phyloP scores from a whole-genome alignment of 495 filamentous ascomycete species.

The Bacidia gigantensis region DNA sequence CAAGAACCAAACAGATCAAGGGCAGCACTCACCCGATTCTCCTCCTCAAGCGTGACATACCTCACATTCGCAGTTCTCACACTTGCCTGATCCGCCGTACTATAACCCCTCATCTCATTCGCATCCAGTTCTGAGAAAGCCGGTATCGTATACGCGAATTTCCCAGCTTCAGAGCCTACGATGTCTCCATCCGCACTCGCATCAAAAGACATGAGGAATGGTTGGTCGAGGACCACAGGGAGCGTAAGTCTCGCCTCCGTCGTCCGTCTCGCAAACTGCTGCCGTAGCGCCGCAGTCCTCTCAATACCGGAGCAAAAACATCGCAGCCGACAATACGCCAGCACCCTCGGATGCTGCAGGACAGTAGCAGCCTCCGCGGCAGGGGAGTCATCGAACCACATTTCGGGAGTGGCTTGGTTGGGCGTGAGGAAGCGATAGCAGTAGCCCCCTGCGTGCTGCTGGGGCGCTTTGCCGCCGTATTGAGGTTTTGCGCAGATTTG shows the following conservation, averaged over 20 bases:
- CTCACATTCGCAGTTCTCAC: not conserved
- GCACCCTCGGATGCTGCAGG: slow-evolving; percentile 1
- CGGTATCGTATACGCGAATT: not conserved
- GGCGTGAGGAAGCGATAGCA: not conserved
- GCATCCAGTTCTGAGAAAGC: not conserved
- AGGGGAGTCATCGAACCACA: slow-evolving; percentile 3
- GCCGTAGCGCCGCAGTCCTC: too few species aligned
- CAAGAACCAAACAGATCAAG: too few species aligned
- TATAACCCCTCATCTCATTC: not conserved
- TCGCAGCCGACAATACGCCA: slow-evolving; percentile 1
- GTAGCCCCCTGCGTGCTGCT: slow-evolving; percentile 3
- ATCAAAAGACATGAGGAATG: too few species aligned
- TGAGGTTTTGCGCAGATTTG: slow-evolving; percentile 9
- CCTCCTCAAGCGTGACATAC: too few species aligned
- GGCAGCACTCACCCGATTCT: too few species aligned
- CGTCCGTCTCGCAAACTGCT: too few species aligned
- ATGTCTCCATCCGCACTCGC: not conserved
- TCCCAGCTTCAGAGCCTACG: not conserved
- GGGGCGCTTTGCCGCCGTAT: slow-evolving; percentile 1
- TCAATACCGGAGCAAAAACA: slow-evolving; percentile 8
- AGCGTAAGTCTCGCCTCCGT: too few species aligned
- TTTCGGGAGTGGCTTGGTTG: not conserved
- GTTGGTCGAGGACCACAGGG: too few species aligned
- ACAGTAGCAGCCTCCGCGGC: not conserved
- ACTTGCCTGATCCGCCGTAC: not conserved